Conservation (phyloP, 2,329 filamentous ascomycete genomes). For the Apiospora malaysiana region DNA sequence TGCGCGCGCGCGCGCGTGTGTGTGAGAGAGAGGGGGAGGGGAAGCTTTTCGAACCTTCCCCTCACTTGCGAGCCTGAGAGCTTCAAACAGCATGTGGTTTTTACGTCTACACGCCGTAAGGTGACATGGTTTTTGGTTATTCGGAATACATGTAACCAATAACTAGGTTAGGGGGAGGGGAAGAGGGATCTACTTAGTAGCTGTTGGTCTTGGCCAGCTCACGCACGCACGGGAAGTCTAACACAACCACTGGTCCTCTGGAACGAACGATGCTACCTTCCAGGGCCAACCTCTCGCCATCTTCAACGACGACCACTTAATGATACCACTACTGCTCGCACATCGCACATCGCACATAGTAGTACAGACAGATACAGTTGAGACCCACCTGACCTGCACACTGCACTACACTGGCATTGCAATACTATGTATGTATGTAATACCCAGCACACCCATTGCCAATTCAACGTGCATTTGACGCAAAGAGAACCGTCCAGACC, state of each 20-base stretch:
- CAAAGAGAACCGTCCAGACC: constrained; percentile 10
- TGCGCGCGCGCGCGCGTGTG: not conserved
- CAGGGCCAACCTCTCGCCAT: not conserved
- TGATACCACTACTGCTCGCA: not conserved
- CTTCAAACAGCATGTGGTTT: constrained; percentile 16
- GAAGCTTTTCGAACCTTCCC: constrained; percentile 2
- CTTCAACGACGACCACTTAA: not conserved
- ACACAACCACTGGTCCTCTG: not conserved
- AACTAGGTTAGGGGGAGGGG: not conserved
- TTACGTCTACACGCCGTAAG: constrained; percentile 13
- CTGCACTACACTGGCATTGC: not conserved
- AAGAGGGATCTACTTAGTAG: not conserved
- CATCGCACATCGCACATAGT: not conserved
- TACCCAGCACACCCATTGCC: not conserved
- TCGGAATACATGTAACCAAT: not conserved
- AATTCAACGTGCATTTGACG: not conserved
- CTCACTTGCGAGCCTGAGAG: not conserved
- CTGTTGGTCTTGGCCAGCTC: constrained; percentile 12
- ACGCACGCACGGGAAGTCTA: constrained; percentile 11
- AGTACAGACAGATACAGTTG: not conserved
- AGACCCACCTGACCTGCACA: constrained; percentile 4
- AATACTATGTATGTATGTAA: constrained; percentile 8
- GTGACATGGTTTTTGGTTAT: not conserved
- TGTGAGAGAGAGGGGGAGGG: not conserved
- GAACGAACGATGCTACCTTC: constrained; percentile 7